Evolutionary conservation across 2,329 filamentous ascomycete species (phyloP).

Genomic region (Trichoderma sp.): DNA sequence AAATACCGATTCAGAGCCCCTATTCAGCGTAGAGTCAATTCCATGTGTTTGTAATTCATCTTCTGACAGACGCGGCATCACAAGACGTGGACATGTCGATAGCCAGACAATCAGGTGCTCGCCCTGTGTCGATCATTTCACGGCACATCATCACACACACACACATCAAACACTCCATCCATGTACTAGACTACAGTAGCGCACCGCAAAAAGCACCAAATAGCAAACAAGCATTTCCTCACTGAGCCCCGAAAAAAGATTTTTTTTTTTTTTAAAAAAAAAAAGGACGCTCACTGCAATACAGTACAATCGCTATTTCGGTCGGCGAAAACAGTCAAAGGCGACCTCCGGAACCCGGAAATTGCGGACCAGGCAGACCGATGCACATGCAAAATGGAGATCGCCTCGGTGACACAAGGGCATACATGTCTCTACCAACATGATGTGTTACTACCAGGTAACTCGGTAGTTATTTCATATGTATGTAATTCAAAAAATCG

Average conservation of each 20-base stretch:
- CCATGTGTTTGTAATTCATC: background rate
- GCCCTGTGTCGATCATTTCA: background rate
- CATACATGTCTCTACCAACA: too few species aligned
- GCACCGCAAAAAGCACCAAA: background rate
- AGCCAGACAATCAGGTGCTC: background rate
- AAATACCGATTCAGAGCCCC: background rate
- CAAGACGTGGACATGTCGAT: background rate
- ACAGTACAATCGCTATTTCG: background rate
- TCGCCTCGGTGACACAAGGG: too few species aligned
- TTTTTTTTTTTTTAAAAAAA: too few species aligned
- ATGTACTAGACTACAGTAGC: background rate
- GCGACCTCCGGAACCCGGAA: background rate
- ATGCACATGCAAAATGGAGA: background rate
- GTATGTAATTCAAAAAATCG: too few species aligned
- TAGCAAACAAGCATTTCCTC: background rate
- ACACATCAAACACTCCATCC: background rate
- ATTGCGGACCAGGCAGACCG: background rate
- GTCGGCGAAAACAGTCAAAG: background rate
- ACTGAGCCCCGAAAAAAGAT: background rate
- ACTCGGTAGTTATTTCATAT: too few species aligned
- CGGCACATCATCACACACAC: too few species aligned
- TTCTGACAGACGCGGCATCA: background rate
- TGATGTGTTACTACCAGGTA: too few species aligned
- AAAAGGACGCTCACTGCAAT: background rate
- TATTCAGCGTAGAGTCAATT: background rate